These are phyloP conservation scores for Ophiostoma sp. DNA, from an alignment of 2,329 filamentous ascomycete species.

Conservation along the genomic window DNA sequence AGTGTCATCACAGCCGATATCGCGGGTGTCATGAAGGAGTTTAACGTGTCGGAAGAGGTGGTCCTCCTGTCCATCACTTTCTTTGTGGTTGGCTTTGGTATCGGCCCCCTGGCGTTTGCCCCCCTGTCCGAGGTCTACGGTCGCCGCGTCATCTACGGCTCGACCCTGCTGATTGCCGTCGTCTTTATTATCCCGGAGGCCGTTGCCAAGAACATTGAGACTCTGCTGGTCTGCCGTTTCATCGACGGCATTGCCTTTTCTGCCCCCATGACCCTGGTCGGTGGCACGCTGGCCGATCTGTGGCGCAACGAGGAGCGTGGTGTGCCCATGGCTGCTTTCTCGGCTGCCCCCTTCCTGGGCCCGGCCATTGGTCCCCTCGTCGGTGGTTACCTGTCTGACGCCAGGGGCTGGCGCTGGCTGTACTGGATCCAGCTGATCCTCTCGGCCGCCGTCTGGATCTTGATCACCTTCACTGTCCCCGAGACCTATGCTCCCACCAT, in stretches of 20 bases:
- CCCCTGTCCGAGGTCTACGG: conserved; percentile 73
- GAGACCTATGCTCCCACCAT: conserved; percentile 84
- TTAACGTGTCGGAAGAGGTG: conserved; percentile 66
- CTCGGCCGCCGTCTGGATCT: conserved; percentile 60
- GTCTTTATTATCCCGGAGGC: conserved; percentile 78
- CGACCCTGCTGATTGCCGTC: conserved; percentile 64
- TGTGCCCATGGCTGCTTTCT: conserved; percentile 82
- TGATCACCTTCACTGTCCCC: conserved; percentile 83
- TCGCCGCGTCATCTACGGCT: conserved; percentile 63
- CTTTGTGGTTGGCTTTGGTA: conserved; percentile 76
- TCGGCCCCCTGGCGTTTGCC: conserved; percentile 75
- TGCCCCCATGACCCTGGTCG: conserved; percentile 80
- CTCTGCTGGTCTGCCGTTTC: conserved; percentile 67
- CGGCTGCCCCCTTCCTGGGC: conserved; percentile 75
- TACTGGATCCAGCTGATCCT: conserved; percentile 71
- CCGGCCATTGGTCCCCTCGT: conserved; percentile 71
- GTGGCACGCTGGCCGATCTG: conserved; percentile 76
- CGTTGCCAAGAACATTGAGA: conserved; percentile 68
- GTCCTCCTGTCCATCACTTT: conserved; percentile 66
- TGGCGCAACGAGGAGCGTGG: conserved; percentile 80
- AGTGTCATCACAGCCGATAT: conserved; percentile 76
- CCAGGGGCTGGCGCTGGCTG: conserved; percentile 30
- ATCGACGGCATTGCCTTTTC: conserved; percentile 82
- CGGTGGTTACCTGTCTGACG: conserved; percentile 53
- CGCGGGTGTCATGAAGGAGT: conserved; percentile 55